Evolutionary conservation across 1,284 basidiomycete species (phyloP), one percentile per base, ranked within the genome.

Genomic region (Ceratobasidium sp.): DNA sequence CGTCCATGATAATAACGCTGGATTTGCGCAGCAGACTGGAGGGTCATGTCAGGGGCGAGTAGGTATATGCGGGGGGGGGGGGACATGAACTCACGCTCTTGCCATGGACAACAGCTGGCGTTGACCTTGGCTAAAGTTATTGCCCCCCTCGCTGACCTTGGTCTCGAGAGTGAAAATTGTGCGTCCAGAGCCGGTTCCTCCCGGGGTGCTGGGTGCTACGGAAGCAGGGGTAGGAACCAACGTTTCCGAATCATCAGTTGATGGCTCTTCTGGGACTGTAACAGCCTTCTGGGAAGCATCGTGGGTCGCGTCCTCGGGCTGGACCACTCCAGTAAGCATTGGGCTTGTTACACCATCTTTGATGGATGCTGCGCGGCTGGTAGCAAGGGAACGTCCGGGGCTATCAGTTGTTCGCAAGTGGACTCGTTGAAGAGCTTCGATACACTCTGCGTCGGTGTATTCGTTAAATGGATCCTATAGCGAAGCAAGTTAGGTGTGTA

Each of bases 91-190:
- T 47, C 21, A 60, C 58, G 58, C 58, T 29, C 58, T 46, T 13
- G 58, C 58, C 58, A 60, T 60, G 2, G 58, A 60, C 16, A 60
- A 19, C 21, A 68, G n/a, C 33, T 72, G 71, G 7, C 71, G 66
- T 56, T 72, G 71, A 16, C 71, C 71, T 29, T 66, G 60, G 27
- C 66, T 69, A 39, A 72, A 72, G 46, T 72, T 72, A 11, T 69
- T 68, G 6, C 71, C 71, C 16, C 71, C 71, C 14, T 72, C 71
- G 56, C 71, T 72, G 70, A 72, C 71, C 62, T 72, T 69, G 21
- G 71, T 69, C 19, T 72, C 67, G 36, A 72, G 44, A 1, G 60
- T 59, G 46, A 72, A 60, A 2, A 60, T 60, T 19, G 66, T 68
- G 2, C 27, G 44, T 5, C 66, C 66, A 57, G 66, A 39, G 14